Conservation (phyloP, 2,329 filamentous ascomycete genomes). For the Trichophyton benhamiae region DNA sequence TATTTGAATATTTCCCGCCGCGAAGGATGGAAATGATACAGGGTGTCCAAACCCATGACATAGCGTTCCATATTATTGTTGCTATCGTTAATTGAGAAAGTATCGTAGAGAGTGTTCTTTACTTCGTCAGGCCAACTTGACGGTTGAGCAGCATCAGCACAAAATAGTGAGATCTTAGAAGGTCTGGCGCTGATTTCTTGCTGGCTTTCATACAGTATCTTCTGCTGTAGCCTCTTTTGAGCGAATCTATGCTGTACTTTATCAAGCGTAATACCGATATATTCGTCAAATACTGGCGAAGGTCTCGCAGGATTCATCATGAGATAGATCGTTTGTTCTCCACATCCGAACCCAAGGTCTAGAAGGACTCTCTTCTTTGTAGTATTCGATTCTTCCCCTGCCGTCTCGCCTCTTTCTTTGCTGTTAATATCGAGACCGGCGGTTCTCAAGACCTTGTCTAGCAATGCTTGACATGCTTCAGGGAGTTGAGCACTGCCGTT, state of each 20-base stretch:
- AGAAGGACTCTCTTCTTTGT: conserved; percentile 22
- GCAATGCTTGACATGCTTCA: conserved; percentile 39
- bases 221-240: conserved; percentile 7
- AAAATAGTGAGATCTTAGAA: conserved; percentile 28
- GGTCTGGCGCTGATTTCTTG: background rate
- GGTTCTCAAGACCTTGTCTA: conserved; percentile 36
- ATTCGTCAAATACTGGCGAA: conserved; percentile 18
- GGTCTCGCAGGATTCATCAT: conserved; percentile 15
- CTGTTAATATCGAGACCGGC: conserved; percentile 29
- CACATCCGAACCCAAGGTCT: conserved; percentile 48
- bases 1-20: conserved; percentile 36
- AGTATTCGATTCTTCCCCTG: background rate
- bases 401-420: background rate
- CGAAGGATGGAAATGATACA: conserved; percentile 47
- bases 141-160: conserved; percentile 40
- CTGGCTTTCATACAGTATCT: background rate
- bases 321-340: conserved; percentile 44
- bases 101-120: conserved; percentile 1
- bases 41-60: conserved; percentile 43
- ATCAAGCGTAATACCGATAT: conserved; percentile 44
- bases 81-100: background rate
- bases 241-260: conserved; percentile 33
- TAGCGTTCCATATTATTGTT: conserved; percentile 9
- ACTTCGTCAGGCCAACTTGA: conserved; percentile 14
- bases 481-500: conserved; percentile 22